Evolutionary conservation across 192 early-diverging fungal species (phyloP).

Genomic region (Diversispora epigaea): DNA sequence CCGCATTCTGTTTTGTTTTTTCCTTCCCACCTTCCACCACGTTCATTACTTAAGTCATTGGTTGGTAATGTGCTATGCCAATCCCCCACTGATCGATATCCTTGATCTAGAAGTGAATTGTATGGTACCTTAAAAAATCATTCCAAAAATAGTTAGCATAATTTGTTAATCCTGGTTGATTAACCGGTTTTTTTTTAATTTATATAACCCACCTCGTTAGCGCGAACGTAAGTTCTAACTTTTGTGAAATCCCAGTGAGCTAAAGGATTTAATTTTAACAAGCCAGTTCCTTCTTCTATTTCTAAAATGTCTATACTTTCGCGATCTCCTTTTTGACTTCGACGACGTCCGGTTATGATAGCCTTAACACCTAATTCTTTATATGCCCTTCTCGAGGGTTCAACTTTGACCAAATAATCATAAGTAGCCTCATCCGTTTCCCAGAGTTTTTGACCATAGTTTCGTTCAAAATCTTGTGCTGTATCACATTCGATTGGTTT

Average conservation of each 20-base stretch:
- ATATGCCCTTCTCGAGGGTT: constrained; percentile 88
- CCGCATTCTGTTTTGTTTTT: constrained; percentile 92
- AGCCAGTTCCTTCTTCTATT: constrained; percentile 68
- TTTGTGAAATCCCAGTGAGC: constrained; percentile 88
- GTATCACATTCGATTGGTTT: constrained; percentile 66
- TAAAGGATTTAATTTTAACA: constrained; percentile 91
- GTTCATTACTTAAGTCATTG: constrained; percentile 66
- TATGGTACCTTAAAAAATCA: constrained; percentile 69
- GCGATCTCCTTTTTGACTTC: constrained; percentile 84
- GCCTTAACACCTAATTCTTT: constrained; percentile 68
- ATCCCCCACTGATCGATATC: constrained; percentile 92
- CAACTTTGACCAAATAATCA: constrained; percentile 93
- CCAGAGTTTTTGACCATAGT: constrained; percentile 83
- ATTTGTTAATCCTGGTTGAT: background rate
- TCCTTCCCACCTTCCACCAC: constrained; percentile 87
- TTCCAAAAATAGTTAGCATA: background rate
- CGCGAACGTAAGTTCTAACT: constrained; percentile 83
- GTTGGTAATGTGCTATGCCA: constrained; percentile 84
- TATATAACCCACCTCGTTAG: constrained; percentile 53
- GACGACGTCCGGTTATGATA: constrained; percentile 87
- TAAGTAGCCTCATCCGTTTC: constrained; percentile 73
- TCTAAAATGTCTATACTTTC: constrained; percentile 76
- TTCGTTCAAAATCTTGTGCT: constrained; percentile 64
- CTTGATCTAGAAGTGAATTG: constrained; percentile 84
- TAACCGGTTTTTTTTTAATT: background rate